Percentiles rank a stretch among this genome's conserved stretches.
Conservation (phyloP, 345 rosid genomes). For the Arabidopsis thaliana region DNA sequence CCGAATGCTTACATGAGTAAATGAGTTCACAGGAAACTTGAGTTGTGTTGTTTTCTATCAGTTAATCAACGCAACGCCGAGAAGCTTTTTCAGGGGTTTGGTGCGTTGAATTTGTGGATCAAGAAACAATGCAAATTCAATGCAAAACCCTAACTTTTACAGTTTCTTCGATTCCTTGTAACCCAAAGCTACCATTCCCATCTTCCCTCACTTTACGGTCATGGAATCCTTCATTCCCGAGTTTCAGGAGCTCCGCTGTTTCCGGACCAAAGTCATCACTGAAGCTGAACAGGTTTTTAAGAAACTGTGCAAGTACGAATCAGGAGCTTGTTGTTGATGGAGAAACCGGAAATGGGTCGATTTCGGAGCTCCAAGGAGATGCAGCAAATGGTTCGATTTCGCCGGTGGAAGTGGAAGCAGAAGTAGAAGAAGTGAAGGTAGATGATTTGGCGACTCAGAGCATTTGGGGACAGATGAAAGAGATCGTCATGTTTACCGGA, state of each 20-base stretch:
- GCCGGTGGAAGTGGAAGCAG: slow-evolving; percentile 22
- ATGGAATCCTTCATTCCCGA: slow-evolving; percentile 32
- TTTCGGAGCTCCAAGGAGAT: slow-evolving; percentile 25
- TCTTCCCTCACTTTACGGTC: slow-evolving; percentile 35
- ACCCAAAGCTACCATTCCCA: slow-evolving; percentile 39
- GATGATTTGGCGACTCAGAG: slow-evolving; percentile 65
- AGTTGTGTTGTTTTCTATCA: slow-evolving; percentile 16
- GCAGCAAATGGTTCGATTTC: slow-evolving; percentile 16
- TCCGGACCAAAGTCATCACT: slow-evolving; percentile 24
- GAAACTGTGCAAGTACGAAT: slow-evolving; percentile 45
- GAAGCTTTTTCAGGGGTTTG: not conserved
- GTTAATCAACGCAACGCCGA: slow-evolving; percentile 18
- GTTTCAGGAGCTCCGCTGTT: slow-evolving; percentile 41
- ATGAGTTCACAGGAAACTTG: not conserved
- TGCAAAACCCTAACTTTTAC: slow-evolving; percentile 47
- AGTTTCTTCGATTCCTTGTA: slow-evolving; percentile 40
- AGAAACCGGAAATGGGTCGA: slow-evolving; percentile 27
- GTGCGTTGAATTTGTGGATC: not conserved
- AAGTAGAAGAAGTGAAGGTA: slow-evolving; percentile 33
- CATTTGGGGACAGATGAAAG: slow-evolving; percentile 80
- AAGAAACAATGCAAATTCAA: slow-evolving; percentile 47
- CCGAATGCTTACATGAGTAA: slow-evolving; percentile 7
- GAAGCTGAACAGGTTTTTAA: slow-evolving; percentile 23
- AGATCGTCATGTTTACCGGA: slow-evolving; percentile 82
- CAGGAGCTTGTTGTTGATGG: slow-evolving; percentile 45